These are phyloP conservation scores for Penium margaritaceum DNA, from an alignment of 139 green algal species.

Conservation along the genomic window DNA sequence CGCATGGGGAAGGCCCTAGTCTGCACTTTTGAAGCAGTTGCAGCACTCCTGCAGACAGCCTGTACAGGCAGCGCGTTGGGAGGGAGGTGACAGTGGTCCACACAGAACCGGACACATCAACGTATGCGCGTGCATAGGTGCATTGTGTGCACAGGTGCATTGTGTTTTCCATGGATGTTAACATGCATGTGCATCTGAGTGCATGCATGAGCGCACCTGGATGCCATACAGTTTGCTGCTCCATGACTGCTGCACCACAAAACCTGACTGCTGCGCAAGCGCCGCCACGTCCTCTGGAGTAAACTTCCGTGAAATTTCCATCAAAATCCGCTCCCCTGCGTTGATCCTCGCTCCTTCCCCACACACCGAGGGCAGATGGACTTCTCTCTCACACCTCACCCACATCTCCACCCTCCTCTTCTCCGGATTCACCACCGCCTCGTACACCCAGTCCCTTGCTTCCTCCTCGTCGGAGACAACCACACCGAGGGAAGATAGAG, in stretches of 20 bases:
- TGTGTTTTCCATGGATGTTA: too few species aligned
- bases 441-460: conserved; percentile 31
- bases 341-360: neutral
- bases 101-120: too few species aligned
- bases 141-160: too few species aligned
- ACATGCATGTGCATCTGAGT: too few species aligned
- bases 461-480: conserved; percentile 14
- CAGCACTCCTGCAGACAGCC: too few species aligned
- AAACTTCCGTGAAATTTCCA: conserved; percentile 65
- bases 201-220: conserved; percentile 39
- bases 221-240: conserved; percentile 34
- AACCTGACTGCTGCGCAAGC: conserved; percentile 36
- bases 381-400: neutral
- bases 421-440: conserved; percentile 34
- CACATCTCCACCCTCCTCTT: conserved; percentile 37
- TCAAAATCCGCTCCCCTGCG: conserved; percentile 51
- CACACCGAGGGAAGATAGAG: conserved; percentile 14
- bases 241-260: conserved; percentile 37
- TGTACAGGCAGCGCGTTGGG: too few species aligned
- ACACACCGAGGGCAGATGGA: neutral
- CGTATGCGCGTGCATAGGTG: too few species aligned
- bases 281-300: conserved; percentile 31
- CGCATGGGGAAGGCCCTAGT: too few species aligned
- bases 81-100: too few species aligned
- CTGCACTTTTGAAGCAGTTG: too few species aligned